Evolutionary conservation across 352 stramenopile genomes (phyloP), one percentile per base, ranked within the genome.

Genomic region (Globisporangium polare): DNA sequence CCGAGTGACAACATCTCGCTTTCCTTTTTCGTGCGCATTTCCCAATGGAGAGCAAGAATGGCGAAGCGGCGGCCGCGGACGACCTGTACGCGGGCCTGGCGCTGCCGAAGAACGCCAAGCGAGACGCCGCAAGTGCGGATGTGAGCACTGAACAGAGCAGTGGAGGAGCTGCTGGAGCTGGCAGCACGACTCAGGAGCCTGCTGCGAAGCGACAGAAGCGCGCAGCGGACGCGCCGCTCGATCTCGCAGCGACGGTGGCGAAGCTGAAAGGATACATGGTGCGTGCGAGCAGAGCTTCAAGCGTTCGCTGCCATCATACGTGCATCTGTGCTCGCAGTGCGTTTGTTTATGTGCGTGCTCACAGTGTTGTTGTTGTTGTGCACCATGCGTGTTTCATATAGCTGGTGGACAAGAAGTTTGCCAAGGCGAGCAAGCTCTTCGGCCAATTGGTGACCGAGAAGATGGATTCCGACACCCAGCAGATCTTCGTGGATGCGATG

Each of bases 241-340:
- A 87, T 22, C 27, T 90, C 12, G 24, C 60, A 2, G 62, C 68
- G 18, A 83, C 72, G 4, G 57, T 93, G 27, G 67, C 53, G 8
- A 87, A 86, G 60, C 68, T 93, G 33, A 74, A 88, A 61, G 69
- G 73, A 26, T 85, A 91, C 68, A 88, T 93, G 80, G 80, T 87
- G 58, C 6, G 65, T 58, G 7, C 9, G 9, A 8, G 18, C 3
- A n/a, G 15, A n/a, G 37, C 12, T 17, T 43, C n/a, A n/a, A n/a
- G n/a, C n/a, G n/a, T n/a, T n/a, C n/a, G n/a, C n/a, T n/a, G n/a
- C n/a, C n/a, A n/a, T n/a, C n/a, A n/a, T n/a, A n/a, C n/a, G n/a
- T n/a, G n/a, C n/a, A n/a, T n/a, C n/a, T n/a, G n/a, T n/a, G n/a
- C n/a, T n/a, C n/a, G n/a, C n/a, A n/a, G n/a, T n/a, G n/a, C n/a